These are phyloP conservation scores for Straminergon stramineum DNA, from an alignment of 225 moss, liverwort and hornwort species.

Conservation along the genomic window DNA sequence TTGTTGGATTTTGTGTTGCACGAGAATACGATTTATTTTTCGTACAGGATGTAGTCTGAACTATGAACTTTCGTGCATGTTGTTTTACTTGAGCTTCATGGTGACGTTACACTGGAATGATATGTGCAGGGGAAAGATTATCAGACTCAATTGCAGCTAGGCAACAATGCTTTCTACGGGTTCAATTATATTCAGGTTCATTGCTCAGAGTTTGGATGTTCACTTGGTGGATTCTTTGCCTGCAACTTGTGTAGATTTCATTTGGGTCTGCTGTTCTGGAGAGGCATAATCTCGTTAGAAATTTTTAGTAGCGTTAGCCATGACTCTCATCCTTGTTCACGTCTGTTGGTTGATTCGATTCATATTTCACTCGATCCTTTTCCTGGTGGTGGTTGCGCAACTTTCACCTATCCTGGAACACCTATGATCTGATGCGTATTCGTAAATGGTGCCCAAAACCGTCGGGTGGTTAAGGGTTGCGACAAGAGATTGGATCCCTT, in stretches of 20 bases:
- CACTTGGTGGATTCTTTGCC: background rate
- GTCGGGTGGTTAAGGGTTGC: background rate
- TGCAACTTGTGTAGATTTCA: background rate
- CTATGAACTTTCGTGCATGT: background rate
- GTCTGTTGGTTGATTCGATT: background rate
- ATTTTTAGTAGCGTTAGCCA: background rate
- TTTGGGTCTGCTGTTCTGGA: background rate
- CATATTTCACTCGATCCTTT: background rate
- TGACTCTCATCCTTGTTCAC: background rate
- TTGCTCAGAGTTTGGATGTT: background rate
- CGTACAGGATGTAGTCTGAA: background rate
- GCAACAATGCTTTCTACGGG: conserved; percentile 97
- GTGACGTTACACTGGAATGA: background rate
- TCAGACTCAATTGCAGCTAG: conserved; percentile 95
- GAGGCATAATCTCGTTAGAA: background rate
- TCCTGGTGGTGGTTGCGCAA: background rate
- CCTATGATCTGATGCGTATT: background rate
- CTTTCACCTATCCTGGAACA: background rate
- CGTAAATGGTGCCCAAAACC: background rate
- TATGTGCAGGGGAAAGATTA: conserved; percentile 79
- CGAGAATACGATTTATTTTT: background rate
- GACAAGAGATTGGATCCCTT: background rate
- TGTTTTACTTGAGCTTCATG: background rate
- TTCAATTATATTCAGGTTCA: conserved; percentile 94
- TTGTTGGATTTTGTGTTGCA: background rate